Evolutionary conservation across 306 rosid species (phyloP).

Genomic region (Bauhinia variegata): DNA sequence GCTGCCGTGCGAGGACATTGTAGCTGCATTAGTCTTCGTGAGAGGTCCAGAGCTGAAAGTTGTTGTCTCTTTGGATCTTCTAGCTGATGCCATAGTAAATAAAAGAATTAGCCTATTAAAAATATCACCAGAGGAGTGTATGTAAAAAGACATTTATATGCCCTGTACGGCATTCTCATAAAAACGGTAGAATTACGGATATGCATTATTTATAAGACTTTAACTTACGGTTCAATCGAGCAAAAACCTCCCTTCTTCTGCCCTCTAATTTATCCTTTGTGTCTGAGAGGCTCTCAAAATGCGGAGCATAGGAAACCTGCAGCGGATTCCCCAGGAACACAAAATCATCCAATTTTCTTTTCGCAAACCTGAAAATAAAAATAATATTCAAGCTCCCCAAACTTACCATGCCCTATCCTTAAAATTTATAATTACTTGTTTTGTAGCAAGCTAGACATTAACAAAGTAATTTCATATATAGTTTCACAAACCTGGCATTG

Average conservation of each 20-base stretch:
- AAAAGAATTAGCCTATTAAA: conserved; percentile 6
- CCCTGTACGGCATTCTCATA: neutral
- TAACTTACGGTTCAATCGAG: conserved; percentile 62
- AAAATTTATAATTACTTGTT: neutral
- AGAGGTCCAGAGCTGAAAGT: conserved; percentile 38
- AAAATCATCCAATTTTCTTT: conserved; percentile 76
- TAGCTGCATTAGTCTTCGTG: conserved; percentile 6
- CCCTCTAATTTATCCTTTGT: conserved; percentile 81
- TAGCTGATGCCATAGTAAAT: conserved; percentile 49
- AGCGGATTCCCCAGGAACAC: conserved; percentile 83
- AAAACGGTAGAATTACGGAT: neutral
- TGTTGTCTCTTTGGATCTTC: conserved; percentile 57
- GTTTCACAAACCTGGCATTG: conserved; percentile 74
- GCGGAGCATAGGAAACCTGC: conserved; percentile 77
- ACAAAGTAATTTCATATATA: neutral
- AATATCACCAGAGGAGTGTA: conserved; percentile 13
- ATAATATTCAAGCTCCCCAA: conserved; percentile 31
- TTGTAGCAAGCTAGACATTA: neutral
- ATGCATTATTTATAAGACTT: conserved; percentile 1
- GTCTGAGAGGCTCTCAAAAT: conserved; percentile 70
- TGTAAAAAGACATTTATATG: conserved; percentile 16
- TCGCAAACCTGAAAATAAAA: conserved; percentile 71
- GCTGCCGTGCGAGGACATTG: conserved; percentile 36
- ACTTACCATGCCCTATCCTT: neutral
- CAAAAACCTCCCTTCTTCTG: conserved; percentile 78